Evolutionary conservation across 2,329 filamentous ascomycete species (phyloP).

Genomic region (Karstenula rhodostoma): DNA sequence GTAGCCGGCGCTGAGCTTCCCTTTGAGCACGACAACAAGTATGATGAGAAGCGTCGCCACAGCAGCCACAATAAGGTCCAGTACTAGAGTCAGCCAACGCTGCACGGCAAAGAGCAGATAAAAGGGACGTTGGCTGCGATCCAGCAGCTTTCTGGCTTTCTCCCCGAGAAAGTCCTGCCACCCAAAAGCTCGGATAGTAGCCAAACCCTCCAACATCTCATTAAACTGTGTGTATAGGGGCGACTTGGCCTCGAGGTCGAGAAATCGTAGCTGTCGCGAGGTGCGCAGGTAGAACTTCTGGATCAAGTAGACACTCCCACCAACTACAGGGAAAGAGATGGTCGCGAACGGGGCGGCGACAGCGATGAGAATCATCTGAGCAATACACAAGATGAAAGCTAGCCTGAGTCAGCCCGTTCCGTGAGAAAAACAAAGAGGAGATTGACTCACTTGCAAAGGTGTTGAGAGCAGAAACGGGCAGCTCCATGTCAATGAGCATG

Average conservation of each 20-base stretch:
- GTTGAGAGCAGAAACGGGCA: slow-evolving; percentile 48
- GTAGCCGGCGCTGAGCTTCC: slow-evolving; percentile 57
- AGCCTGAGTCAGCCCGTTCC: not conserved
- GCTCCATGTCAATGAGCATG: slow-evolving; percentile 55
- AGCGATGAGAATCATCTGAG: slow-evolving; percentile 49
- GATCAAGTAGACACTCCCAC: slow-evolving; percentile 50
- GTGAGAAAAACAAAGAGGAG: not conserved
- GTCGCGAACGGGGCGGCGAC: slow-evolving; percentile 52
- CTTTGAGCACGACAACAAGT: slow-evolving; percentile 43
- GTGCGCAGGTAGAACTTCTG: slow-evolving; percentile 59
- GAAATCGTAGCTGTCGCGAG: slow-evolving; percentile 58
- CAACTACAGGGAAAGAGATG: slow-evolving; percentile 50
- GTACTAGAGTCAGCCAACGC: slow-evolving; percentile 53
- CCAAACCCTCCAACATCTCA: slow-evolving; percentile 58
- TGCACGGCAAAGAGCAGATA: slow-evolving; percentile 58
- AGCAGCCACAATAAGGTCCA: slow-evolving; percentile 52
- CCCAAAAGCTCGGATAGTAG: slow-evolving; percentile 61
- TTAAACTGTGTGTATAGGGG: slow-evolving; percentile 62
- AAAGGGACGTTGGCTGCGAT: slow-evolving; percentile 54
- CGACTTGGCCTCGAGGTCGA: slow-evolving; percentile 62
- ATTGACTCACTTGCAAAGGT: slow-evolving; percentile 39
- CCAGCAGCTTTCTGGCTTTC: slow-evolving; percentile 49
- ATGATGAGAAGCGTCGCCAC: slow-evolving; percentile 50
- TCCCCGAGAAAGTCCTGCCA: slow-evolving; percentile 54
- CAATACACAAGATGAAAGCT: slow-evolving; percentile 45